Evolutionary conservation across 345 rosid genomes (phyloP).

Genomic region (Syzygium aromaticum): DNA sequence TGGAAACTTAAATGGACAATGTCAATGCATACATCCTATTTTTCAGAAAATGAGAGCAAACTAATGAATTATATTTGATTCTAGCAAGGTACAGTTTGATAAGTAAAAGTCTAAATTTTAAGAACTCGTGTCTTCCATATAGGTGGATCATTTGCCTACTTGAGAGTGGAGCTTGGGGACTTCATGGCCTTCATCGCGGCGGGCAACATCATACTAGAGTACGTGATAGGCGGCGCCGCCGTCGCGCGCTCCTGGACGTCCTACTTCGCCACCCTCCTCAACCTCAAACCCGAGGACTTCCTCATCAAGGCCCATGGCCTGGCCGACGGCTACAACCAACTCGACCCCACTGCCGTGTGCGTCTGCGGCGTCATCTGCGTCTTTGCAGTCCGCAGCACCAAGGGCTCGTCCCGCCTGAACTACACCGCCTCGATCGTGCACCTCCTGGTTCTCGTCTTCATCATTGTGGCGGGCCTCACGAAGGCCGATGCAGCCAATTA

Average conservation of each 20-base stretch:
- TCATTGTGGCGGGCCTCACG: slow-evolving; percentile 33
- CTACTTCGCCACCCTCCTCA: slow-evolving; percentile 67
- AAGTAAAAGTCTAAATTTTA: not conserved
- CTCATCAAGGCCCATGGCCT: slow-evolving; percentile 31
- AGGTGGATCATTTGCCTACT: slow-evolving; percentile 91
- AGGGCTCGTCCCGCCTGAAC: slow-evolving; percentile 40
- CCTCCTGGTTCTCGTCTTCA: slow-evolving; percentile 25
- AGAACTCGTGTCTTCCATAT: slow-evolving; percentile 5
- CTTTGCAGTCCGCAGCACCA: slow-evolving; percentile 36
- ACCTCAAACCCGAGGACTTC: slow-evolving; percentile 41
- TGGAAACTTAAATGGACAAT: not conserved
- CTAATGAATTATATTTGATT: not conserved
- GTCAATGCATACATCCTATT: not conserved
- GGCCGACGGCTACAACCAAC: slow-evolving; percentile 18
- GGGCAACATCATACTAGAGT: slow-evolving; percentile 74
- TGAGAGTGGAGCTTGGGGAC: slow-evolving; percentile 84
- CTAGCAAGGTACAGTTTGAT: not conserved
- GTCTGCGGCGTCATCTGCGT: slow-evolving; percentile 14
- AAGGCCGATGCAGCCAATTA: slow-evolving; percentile 26
- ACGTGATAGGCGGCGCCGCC: slow-evolving; percentile 60
- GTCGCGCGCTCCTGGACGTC: slow-evolving; percentile 85
- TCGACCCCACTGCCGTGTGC: slow-evolving; percentile 33
- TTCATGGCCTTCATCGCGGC: slow-evolving; percentile 71
- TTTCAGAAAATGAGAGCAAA: not conserved
- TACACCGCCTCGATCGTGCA: slow-evolving; percentile 30